phyloP scores from a whole-genome alignment of 108 stramenopile genomes.

The Skeletonema grethae region DNA sequence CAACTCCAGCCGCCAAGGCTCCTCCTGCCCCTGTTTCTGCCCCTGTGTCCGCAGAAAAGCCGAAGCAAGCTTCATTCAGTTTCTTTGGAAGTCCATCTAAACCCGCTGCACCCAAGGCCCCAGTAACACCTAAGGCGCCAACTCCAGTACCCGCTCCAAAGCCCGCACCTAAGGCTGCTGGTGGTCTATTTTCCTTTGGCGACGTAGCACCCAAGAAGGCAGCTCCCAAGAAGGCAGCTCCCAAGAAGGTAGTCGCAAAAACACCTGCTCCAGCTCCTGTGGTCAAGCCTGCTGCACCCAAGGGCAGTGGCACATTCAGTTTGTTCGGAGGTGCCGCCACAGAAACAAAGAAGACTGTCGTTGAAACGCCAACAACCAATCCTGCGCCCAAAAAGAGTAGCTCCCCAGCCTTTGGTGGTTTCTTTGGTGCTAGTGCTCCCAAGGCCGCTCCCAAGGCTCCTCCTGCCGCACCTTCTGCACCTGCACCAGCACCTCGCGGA shows the following conservation, averaged over 20 bases:
- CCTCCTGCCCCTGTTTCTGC: slow-evolving; percentile 45
- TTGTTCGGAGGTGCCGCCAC: slow-evolving; percentile 28
- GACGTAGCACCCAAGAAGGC: slow-evolving; percentile 8
- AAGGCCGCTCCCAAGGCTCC: slow-evolving; percentile 30
- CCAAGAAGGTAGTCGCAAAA: slow-evolving; percentile 9
- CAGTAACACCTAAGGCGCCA: slow-evolving; percentile 18
- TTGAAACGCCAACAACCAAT: not conserved
- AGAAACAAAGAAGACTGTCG: slow-evolving; percentile 2
- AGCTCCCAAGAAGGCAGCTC: slow-evolving; percentile 8
- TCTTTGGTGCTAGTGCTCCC: slow-evolving; percentile 24
- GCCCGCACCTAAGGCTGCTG: not conserved
- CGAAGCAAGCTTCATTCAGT: slow-evolving; percentile 31
- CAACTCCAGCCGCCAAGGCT: slow-evolving; percentile 30
- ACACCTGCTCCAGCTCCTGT: slow-evolving; percentile 27
- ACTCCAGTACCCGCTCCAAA: slow-evolving; percentile 5
- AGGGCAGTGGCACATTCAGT: slow-evolving; percentile 35
- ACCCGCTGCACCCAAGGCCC: slow-evolving; percentile 48
- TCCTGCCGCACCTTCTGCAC: slow-evolving; percentile 21
- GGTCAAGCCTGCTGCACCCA: slow-evolving; percentile 12
- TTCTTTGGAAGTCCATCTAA: slow-evolving; percentile 33
- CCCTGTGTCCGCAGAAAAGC: slow-evolving; percentile 7
- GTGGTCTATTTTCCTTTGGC: not conserved
- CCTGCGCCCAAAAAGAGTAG: slow-evolving; percentile 23
- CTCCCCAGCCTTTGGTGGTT: slow-evolving; percentile 24
- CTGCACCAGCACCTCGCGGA: slow-evolving; percentile 35